Evolutionary conservation across 257 asterid genomes (phyloP).

Genomic region (Fraxinus pennsylvanica): DNA sequence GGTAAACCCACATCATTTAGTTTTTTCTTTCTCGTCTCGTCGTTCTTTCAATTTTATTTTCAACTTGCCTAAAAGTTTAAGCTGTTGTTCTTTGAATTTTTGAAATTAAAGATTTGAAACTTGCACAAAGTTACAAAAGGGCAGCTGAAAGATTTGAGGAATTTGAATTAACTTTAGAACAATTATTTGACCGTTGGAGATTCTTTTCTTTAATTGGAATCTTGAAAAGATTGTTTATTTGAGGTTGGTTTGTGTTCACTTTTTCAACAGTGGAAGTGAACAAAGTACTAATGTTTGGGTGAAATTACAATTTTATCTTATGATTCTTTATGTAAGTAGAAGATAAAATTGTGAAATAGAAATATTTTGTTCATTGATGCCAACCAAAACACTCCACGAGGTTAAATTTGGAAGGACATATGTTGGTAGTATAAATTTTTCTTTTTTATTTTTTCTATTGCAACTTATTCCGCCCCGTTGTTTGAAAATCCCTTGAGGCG

Average conservation of each 20-base stretch:
- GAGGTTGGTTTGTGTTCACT: not conserved
- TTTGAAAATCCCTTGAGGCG: too few species aligned
- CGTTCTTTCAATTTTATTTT: too few species aligned
- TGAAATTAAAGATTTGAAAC: not conserved
- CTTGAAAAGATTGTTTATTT: constrained; percentile 21
- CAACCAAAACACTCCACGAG: not conserved
- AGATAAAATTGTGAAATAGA: not conserved
- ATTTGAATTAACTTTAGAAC: constrained; percentile 22
- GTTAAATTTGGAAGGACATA: too few species aligned
- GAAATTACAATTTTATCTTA: not conserved
- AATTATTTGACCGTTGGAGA: constrained; percentile 41
- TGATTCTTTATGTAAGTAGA: not conserved
- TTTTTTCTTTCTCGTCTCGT: not conserved
- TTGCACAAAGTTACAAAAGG: not conserved
- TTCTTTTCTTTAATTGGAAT: constrained; percentile 19
- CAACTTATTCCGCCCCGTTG: not conserved
- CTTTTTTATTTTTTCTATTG: not conserved
- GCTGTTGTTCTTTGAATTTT: too few species aligned
- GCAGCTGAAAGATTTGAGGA: not conserved
- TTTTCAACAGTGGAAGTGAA: not conserved
- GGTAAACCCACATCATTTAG: constrained; percentile 35
- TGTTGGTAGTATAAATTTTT: too few species aligned
- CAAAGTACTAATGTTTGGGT: constrained; percentile 6
- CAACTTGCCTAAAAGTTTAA: too few species aligned
- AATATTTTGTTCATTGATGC: not conserved